Percentiles rank a stretch among this genome's conserved stretches.
These are phyloP conservation scores for Cryphonectria carpinicola DNA, from an alignment of 2,329 filamentous ascomycete genomes.

Conservation along the genomic window DNA sequence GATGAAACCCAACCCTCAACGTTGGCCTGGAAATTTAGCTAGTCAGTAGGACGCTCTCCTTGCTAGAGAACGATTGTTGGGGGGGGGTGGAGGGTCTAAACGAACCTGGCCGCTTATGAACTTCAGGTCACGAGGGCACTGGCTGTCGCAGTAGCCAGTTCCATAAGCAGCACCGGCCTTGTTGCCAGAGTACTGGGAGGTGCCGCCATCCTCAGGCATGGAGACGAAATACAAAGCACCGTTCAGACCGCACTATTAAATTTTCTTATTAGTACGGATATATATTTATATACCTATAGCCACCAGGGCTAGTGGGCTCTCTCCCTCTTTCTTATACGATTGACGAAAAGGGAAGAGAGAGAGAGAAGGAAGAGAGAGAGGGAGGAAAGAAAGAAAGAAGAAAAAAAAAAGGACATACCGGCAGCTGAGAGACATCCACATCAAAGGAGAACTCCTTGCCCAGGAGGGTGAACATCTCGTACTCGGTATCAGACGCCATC, in stretches of 20 bases:
- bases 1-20: slow-evolving; percentile 57
- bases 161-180: slow-evolving; percentile 62
- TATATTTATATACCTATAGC: too few relatives aligned
- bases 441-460: slow-evolving; percentile 75
- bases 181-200: slow-evolving; percentile 53
- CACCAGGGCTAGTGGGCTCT: too few relatives aligned
- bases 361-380: too few relatives aligned
- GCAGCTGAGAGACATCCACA: slow-evolving; percentile 69
- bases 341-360: too few relatives aligned
- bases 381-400: too few relatives aligned
- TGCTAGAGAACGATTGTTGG: too few relatives aligned
- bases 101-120: slow-evolving; percentile 54
- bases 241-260: slow-evolving; percentile 66
- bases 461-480: slow-evolving; percentile 67
- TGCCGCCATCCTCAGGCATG: slow-evolving; percentile 63
- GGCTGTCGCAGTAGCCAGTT: slow-evolving; percentile 60
- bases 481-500: slow-evolving; percentile 63
- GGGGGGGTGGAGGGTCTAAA: neutral
- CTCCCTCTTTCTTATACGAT: too few relatives aligned
- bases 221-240: slow-evolving; percentile 70
- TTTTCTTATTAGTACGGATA: neutral
- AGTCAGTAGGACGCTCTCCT: neutral
- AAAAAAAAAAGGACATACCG: slow-evolving; percentile 31
- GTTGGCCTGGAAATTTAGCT: slow-evolving; percentile 46
- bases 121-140: slow-evolving; percentile 59